These are phyloP conservation scores for Russula griseocarnosa DNA, from an alignment of 768 basidiomycete species.

Conservation along the genomic window DNA sequence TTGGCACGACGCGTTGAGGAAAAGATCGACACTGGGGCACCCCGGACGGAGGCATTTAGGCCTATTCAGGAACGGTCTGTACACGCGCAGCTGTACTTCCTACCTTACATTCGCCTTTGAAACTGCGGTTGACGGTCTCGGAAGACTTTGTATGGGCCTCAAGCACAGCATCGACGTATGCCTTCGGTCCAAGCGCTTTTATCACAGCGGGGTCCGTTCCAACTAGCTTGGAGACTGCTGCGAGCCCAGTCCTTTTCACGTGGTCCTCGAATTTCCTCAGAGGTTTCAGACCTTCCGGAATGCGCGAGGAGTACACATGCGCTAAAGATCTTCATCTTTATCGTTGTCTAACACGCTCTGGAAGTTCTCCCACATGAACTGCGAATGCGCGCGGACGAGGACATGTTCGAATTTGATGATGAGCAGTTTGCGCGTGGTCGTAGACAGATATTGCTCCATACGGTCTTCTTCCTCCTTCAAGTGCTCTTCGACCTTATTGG, in stretches of 20 bases:
- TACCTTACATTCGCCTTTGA: too few relatives aligned
- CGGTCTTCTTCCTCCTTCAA: conserved; percentile 92
- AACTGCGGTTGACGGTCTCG: conserved; percentile 82
- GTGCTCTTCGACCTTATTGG: conserved; percentile 94
- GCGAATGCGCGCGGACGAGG: conserved; percentile 83
- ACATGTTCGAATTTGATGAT: conserved; percentile 85
- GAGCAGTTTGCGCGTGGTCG: conserved; percentile 80
- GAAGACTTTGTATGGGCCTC: conserved; percentile 90
- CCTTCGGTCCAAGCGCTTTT: conserved; percentile 80
- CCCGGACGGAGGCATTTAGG: too few relatives aligned
- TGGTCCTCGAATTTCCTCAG: conserved; percentile 91
- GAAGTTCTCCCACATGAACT: conserved; percentile 90
- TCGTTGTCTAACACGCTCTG: conserved; percentile 86
- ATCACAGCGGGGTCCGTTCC: conserved; percentile 51
- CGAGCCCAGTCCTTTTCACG: conserved; percentile 85
- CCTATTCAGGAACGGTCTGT: too few relatives aligned
- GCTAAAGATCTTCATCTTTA: conserved; percentile 89
- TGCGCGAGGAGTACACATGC: conserved; percentile 94
- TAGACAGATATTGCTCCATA: conserved; percentile 89
- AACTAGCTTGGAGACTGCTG: conserved; percentile 69
- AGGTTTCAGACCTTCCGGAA: conserved; percentile 86
- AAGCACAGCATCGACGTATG: conserved; percentile 88
- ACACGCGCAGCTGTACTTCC: too few relatives aligned
- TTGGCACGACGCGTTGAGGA: too few relatives aligned
- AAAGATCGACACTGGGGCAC: too few relatives aligned